A percentile compares a stretch with the other conserved stretches of the same genome.
Conservation (phyloP, 1,139 yeast species). For the Geotrichum reessii region DNA sequence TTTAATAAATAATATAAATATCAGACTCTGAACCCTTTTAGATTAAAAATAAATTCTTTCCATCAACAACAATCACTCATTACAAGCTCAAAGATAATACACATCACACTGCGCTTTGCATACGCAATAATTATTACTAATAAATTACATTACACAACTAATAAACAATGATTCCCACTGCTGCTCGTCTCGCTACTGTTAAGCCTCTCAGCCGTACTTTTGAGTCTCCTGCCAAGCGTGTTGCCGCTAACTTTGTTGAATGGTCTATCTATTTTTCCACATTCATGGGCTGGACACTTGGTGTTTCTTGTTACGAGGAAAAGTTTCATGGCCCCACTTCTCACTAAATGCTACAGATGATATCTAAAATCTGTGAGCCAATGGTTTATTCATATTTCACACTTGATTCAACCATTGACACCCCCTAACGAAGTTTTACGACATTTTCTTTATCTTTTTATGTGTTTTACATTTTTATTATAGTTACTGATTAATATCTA, state of each 20-base stretch:
- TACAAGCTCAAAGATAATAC: background rate
- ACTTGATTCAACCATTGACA: background rate
- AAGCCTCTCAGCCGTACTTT: conserved; percentile 3
- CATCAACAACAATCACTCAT: background rate
- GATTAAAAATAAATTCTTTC: background rate
- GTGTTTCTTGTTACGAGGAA: background rate
- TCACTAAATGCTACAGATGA: background rate
- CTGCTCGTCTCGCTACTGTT: conserved; percentile 14
- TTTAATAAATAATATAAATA: no score
- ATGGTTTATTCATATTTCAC: background rate
- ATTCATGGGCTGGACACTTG: conserved; percentile 16
- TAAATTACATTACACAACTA: background rate
- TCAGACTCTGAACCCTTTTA: background rate
- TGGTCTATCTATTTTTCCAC: conserved; percentile 5
- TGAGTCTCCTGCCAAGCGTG: conserved; percentile 1
- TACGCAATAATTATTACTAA: background rate
- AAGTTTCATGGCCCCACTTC: conserved; percentile 1
- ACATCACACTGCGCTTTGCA: background rate
- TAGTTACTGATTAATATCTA: background rate
- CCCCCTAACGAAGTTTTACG: background rate
- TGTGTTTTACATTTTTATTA: background rate
- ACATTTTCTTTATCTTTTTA: background rate
- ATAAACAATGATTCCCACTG: conserved; percentile 10
- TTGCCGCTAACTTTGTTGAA: conserved; percentile 9
- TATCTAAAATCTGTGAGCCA: background rate